Conservation (phyloP, 176 grass and related monocot species). For the Rhynchospora tenuis region DNA sequence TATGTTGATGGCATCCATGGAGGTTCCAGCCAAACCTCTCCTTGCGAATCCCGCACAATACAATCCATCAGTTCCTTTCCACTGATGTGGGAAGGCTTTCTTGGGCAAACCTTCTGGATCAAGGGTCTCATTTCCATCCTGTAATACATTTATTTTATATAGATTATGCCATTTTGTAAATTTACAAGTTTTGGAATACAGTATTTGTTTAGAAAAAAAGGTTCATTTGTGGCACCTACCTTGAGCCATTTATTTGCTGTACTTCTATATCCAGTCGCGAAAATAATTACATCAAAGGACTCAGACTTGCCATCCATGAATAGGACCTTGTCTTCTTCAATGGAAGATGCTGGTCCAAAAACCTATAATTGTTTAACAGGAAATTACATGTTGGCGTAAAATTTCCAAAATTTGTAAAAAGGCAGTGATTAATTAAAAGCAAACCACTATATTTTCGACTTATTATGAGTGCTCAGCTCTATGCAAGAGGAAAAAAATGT, state of each 20-base stretch:
- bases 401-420: too few relatives aligned
- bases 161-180: neutral
- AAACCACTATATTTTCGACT: neutral
- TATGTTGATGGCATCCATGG: conserved; percentile 34
- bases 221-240: conserved; percentile 16
- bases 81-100: conserved; percentile 41
- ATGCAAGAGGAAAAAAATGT: neutral
- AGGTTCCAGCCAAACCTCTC: conserved; percentile 43
- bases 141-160: conserved; percentile 11
- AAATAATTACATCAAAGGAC: conserved; percentile 39
- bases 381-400: neutral
- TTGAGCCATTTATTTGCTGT: conserved; percentile 48
- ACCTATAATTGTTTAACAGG: conserved; percentile 24
- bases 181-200: neutral
- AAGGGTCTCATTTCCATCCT: conserved; percentile 33
- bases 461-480: neutral
- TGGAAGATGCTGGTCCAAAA: conserved; percentile 20
- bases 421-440: neutral
- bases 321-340: conserved; percentile 30
- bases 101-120: conserved; percentile 41
- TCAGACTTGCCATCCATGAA: conserved; percentile 40
- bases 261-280: conserved; percentile 55
- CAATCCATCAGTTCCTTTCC: conserved; percentile 56
- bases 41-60: conserved; percentile 47
- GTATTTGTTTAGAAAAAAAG: neutral